Conservation (phyloP, 371 early-diverging fungal genomes). For the Mortierella sp. region DNA sequence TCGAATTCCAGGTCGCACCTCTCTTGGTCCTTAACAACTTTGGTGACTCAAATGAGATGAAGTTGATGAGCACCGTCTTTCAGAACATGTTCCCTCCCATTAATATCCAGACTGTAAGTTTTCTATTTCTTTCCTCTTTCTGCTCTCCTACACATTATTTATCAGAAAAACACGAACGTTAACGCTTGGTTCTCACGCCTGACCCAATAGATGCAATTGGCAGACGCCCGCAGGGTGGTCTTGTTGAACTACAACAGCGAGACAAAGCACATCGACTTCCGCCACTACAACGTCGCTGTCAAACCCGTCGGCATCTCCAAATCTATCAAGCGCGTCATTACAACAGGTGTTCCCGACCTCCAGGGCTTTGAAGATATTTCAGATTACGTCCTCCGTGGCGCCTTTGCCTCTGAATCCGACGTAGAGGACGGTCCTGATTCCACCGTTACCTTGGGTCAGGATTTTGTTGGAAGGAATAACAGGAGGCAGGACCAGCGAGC, state of each 20-base stretch:
- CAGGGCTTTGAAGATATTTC: conserved; percentile 88
- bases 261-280: conserved; percentile 87
- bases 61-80: conserved; percentile 93
- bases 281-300: conserved; percentile 93
- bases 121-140: background rate
- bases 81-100: conserved; percentile 98
- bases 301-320: conserved; percentile 92
- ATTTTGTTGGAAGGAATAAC: conserved; percentile 84
- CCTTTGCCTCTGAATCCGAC: conserved; percentile 91
- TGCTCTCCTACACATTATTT: background rate
- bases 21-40: conserved; percentile 95
- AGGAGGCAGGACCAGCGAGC: conserved; percentile 85
- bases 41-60: conserved; percentile 84
- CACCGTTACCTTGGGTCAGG: conserved; percentile 83
- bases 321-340: conserved; percentile 85
- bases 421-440: conserved; percentile 91
- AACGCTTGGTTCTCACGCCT: background rate
- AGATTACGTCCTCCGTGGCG: conserved; percentile 92
- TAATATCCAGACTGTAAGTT: conserved; percentile 85
- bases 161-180: background rate
- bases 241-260: conserved; percentile 92
- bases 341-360: conserved; percentile 84
- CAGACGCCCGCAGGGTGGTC: conserved; percentile 92
- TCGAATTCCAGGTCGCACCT: conserved; percentile 85
- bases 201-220: conserved; percentile 79